Evolutionary conservation across 768 basidiomycete species (phyloP).

Genomic region (Mycena haematopus): DNA sequence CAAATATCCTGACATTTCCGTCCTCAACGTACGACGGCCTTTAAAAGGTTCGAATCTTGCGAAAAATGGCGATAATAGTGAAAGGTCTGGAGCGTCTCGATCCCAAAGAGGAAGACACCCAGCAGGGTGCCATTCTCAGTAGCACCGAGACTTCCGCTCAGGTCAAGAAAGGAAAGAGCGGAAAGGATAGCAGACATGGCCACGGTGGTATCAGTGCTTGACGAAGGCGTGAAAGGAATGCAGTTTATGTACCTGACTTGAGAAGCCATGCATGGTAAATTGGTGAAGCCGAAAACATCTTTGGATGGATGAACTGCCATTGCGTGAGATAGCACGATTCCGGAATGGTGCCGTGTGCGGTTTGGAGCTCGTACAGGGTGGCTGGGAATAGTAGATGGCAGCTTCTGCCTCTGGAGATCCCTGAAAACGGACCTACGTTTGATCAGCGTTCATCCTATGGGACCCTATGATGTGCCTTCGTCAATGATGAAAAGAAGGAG

Average conservation of each 20-base stretch:
- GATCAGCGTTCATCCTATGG: constrained; percentile 1
- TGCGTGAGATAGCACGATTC: neutral
- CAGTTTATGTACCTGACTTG: constrained; percentile 1
- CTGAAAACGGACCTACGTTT: neutral
- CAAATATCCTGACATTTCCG: neutral
- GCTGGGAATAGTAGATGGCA: neutral
- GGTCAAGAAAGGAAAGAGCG: neutral
- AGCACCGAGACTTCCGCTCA: constrained; percentile 1
- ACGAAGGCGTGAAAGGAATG: neutral
- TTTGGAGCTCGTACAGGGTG: too few relatives aligned
- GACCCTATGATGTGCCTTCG: constrained; percentile 1
- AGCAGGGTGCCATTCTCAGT: neutral
- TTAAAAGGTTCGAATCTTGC: constrained; percentile 10
- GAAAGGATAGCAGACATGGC: neutral
- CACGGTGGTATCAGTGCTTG: neutral
- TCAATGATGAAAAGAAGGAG: constrained; percentile 3
- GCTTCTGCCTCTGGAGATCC: neutral
- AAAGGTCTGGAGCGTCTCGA: constrained; percentile 10
- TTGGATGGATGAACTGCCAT: constrained; percentile 1
- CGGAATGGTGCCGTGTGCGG: constrained; percentile 1
- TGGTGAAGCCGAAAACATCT: neutral
- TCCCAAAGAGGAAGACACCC: constrained; percentile 2
- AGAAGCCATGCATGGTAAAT: neutral
- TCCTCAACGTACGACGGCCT: neutral
- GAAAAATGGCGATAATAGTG: constrained; percentile 4